Evolutionary conservation across 176 grass and related monocot species (phyloP).

Genomic region (Phoenix roebelenii): DNA sequence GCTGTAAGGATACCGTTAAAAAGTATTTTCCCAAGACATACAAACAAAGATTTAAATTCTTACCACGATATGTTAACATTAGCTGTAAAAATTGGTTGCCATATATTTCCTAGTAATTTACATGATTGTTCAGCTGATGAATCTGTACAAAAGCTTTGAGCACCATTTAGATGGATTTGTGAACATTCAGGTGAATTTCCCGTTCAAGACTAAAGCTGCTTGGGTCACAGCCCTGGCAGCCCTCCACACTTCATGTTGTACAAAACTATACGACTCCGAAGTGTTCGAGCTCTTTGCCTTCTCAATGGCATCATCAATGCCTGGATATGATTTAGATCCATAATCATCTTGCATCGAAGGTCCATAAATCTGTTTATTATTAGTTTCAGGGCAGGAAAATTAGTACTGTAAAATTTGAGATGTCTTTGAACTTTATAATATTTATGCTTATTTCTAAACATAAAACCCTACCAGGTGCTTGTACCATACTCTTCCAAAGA

Average conservation of each 20-base stretch:
- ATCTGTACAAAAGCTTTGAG: too few species aligned
- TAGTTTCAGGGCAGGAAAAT: too few species aligned
- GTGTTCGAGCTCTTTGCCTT: slow-evolving; percentile 50
- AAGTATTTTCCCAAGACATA: too few species aligned
- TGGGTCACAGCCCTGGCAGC: slow-evolving; percentile 55
- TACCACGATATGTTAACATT: too few species aligned
- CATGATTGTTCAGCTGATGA: too few species aligned
- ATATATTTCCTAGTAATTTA: too few species aligned
- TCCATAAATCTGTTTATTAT: slow-evolving; percentile 44
- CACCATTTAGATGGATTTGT: too few species aligned
- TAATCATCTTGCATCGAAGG: slow-evolving; percentile 55
- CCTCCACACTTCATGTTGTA: slow-evolving; percentile 79
- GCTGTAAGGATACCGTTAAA: too few species aligned
- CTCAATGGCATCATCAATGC: slow-evolving; percentile 47
- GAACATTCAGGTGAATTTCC: slow-evolving; percentile 48
- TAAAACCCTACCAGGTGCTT: slow-evolving; percentile 70
- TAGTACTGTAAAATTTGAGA: too few species aligned
- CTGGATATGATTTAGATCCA: slow-evolving; percentile 47
- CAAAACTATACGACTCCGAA: slow-evolving; percentile 38
- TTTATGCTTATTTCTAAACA: not conserved
- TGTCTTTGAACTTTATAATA: not conserved
- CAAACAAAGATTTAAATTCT: too few species aligned
- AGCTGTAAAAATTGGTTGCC: too few species aligned
- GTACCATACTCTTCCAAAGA: slow-evolving; percentile 49
- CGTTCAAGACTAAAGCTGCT: slow-evolving; percentile 53